Evolutionary conservation across 2,329 filamentous ascomycete genomes (phyloP).

Genomic region (Epichloe uncinata): DNA sequence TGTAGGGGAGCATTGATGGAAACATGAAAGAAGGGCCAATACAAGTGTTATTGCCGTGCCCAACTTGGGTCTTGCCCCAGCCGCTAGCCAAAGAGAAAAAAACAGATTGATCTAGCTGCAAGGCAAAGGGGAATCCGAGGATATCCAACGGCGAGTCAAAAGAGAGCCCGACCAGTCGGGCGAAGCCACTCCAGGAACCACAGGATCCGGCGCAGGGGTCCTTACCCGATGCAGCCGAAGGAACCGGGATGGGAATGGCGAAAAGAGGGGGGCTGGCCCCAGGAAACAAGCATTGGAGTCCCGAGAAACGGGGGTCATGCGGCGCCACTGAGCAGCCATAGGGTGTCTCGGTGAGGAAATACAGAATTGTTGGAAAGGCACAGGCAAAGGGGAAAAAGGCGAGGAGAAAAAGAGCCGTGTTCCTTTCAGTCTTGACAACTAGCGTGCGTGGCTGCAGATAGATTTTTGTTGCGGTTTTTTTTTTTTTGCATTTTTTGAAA

Average conservation of each 20-base stretch:
- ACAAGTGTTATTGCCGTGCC: not conserved
- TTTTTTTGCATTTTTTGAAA: no score
- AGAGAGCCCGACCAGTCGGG: not conserved
- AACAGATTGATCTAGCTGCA: not conserved
- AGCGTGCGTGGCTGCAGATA: not conserved
- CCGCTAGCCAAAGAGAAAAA: not conserved
- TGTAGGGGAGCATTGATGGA: not conserved
- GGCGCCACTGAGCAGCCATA: not conserved
- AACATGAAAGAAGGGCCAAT: not conserved
- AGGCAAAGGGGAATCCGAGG: not conserved
- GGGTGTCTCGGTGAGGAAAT: not conserved
- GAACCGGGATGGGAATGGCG: not conserved
- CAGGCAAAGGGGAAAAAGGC: not conserved
- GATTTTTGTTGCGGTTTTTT: not conserved
- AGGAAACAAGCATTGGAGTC: not conserved
- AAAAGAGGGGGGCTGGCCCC: not conserved
- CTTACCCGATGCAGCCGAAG: not conserved
- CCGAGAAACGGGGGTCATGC: not conserved
- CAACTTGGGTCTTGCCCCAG: not conserved
- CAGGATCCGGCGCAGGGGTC: not conserved
- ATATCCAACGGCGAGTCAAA: not conserved
- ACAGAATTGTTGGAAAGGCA: not conserved
- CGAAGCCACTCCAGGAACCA: not conserved
- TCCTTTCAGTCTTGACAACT: not conserved
- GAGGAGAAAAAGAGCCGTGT: not conserved